A percentile compares a stretch with the other conserved stretches of the same genome.
phyloP scores from a whole-genome alignment of 2,329 filamentous ascomycete genomes.

The Pseudopithomyces maydicus region DNA sequence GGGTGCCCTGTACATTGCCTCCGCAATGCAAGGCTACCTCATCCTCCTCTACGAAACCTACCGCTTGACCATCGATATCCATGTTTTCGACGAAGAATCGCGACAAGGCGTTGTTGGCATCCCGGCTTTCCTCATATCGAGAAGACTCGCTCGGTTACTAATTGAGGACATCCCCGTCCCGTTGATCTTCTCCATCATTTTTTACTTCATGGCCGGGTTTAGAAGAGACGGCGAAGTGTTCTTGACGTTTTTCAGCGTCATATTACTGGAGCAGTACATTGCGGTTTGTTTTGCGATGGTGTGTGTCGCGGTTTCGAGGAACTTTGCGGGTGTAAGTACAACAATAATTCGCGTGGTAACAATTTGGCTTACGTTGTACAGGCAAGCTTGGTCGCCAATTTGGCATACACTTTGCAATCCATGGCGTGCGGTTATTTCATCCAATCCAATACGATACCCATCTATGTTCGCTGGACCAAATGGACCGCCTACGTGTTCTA shows the following conservation, averaged over 20 bases:
- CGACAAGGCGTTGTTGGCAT: constrained; percentile 74
- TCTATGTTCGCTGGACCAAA: constrained; percentile 81
- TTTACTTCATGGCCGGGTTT: constrained; percentile 81
- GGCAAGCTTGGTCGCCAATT: constrained; percentile 73
- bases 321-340: constrained; percentile 72
- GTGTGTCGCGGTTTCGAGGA: constrained; percentile 67
- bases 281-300: constrained; percentile 73
- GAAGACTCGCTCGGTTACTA: constrained; percentile 69
- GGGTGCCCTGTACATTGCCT: constrained; percentile 73
- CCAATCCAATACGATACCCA: constrained; percentile 71
- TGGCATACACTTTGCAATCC: constrained; percentile 74
- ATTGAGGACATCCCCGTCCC: constrained; percentile 77
- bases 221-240: constrained; percentile 67
- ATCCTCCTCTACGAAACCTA: constrained; percentile 79
- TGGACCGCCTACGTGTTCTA: constrained; percentile 66
- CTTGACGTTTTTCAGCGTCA: constrained; percentile 72
- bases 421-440: constrained; percentile 80
- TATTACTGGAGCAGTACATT: constrained; percentile 73
- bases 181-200: constrained; percentile 70
- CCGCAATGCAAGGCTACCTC: constrained; percentile 75
- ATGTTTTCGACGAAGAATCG: constrained; percentile 75
- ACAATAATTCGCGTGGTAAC: background rate
- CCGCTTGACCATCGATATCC: constrained; percentile 74
- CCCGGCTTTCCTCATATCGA: constrained; percentile 71
- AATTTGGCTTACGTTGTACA: constrained; percentile 10